Percentiles rank a stretch among this genome's conserved stretches.
Evolutionary conservation across 2,329 filamentous ascomycete genomes (phyloP).

Genomic region (Geoglossum cookeanum): DNA sequence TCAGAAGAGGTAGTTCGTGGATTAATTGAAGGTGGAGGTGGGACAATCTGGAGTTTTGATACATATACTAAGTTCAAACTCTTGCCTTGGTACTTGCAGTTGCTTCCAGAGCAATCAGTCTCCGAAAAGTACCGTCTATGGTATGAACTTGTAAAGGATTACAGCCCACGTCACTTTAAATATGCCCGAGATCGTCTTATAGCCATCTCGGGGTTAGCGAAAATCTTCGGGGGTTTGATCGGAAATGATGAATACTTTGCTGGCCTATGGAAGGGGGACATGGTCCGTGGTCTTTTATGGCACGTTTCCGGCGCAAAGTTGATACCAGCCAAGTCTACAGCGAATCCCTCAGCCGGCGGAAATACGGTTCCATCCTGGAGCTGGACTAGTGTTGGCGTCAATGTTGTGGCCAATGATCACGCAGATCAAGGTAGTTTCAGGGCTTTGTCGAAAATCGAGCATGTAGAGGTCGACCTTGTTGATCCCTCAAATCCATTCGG

Average conservation of each 20-base stretch:
- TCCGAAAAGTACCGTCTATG: slow-evolving; percentile 3
- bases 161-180: slow-evolving; percentile 1
- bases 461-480: slow-evolving; percentile 3
- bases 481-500: slow-evolving; percentile 3
- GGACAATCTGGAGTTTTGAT: slow-evolving; percentile 1
- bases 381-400: slow-evolving; percentile 3
- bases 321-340: background rate
- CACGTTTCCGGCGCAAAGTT: background rate
- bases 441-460: background rate
- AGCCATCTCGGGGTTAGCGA: background rate
- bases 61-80: slow-evolving; percentile 4
- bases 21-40: too few species aligned
- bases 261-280: background rate
- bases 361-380: slow-evolving; percentile 4
- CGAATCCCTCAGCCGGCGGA: background rate
- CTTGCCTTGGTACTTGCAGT: background rate
- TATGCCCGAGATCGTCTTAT: background rate
- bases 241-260: background rate
- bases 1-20: background rate
- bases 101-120: too few species aligned
- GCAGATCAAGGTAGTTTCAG: background rate
- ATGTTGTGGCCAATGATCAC: background rate
- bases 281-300: slow-evolving; percentile 1
- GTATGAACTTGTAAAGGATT: slow-evolving; percentile 3
- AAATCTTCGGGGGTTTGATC: background rate